Evolutionary conservation across 495 filamentous ascomycete species (phyloP), one percentile per base, ranked within the genome.

Genomic region (Hypoxylon crocopeplum): DNA sequence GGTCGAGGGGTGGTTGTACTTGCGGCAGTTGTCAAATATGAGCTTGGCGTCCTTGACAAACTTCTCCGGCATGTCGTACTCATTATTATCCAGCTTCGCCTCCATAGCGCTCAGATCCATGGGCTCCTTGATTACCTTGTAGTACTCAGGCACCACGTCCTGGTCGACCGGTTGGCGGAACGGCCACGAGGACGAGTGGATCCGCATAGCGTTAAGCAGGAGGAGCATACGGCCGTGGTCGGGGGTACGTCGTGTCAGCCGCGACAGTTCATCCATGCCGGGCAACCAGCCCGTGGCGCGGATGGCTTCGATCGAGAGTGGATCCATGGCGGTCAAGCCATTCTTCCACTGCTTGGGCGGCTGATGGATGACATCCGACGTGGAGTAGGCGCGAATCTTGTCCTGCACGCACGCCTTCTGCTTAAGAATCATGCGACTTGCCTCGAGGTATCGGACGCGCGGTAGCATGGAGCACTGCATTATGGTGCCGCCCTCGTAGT

Each of bases 401-500:
- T 92, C 92, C 66, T 90, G 84, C 7, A 98, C 92, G 27, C 86
- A 86, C 69, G 96, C 94, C 70, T 98, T 98, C 69, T 98, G 95
- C 74, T 98, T 98, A 33, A 96, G 80, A 1, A 98, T 82, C 94
- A 98, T 96, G 50, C 92, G 88, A n/a, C 89, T 87, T 68, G 85
- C 81, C 73, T 98, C 94, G 1, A 98, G 85, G 72, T 98, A 98
- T 47, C 95, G 90, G 48, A 97, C 93, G 56, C 86, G 88, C 2
- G 94, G 94, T 21, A 98, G 82, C 94, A 98, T 98, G 39, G 88
- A 89, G 72, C 94, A 98, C 75, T 98, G 94, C 94, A 98, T 98
- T 61, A 98, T 96, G 0, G 94, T 98, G 36, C 94, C 94, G 22
- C 94, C 94, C 76, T 98, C 94, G 73, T 98, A 98, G 73, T 98